Evolutionary conservation across 306 rosid genomes (phyloP).

Genomic region (Rubus parviflorus): DNA sequence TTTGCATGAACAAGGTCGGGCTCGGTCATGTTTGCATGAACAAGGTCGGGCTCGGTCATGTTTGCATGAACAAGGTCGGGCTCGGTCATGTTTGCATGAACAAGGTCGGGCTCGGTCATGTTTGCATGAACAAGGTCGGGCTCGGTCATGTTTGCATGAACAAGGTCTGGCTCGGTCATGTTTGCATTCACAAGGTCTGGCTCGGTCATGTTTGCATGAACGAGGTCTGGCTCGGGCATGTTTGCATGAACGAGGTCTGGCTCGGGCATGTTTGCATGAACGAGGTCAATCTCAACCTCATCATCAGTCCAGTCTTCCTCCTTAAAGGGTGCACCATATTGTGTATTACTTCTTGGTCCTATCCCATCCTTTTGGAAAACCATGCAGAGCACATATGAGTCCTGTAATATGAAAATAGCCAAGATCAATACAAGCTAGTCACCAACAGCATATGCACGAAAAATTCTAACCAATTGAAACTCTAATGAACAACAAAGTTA

Average conservation of each 20-base stretch:
- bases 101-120: neutral
- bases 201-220: too few species aligned
- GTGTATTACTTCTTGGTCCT: constrained; percentile 71
- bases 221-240: too few species aligned
- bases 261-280: neutral
- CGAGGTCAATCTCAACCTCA: constrained; percentile 40
- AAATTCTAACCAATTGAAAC: neutral
- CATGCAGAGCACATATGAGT: constrained; percentile 61
- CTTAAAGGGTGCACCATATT: constrained; percentile 57
- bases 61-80: too few species aligned
- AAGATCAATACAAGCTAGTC: constrained; percentile 17
- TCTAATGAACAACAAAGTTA: neutral
- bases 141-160: neutral
- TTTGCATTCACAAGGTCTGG: too few species aligned
- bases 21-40: neutral
- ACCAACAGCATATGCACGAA: neutral
- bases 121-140: neutral
- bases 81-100: too few species aligned
- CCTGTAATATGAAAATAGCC: constrained; percentile 40
- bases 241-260: too few species aligned
- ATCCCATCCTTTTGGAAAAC: constrained; percentile 62
- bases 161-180: neutral
- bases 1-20: neutral
- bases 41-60: neutral
- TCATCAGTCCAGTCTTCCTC: constrained; percentile 65